Evolutionary conservation across 2,329 filamentous ascomycete species (phyloP), one percentile per base, ranked within the genome.

Genomic region (Fusarium tanahbumbuense): DNA sequence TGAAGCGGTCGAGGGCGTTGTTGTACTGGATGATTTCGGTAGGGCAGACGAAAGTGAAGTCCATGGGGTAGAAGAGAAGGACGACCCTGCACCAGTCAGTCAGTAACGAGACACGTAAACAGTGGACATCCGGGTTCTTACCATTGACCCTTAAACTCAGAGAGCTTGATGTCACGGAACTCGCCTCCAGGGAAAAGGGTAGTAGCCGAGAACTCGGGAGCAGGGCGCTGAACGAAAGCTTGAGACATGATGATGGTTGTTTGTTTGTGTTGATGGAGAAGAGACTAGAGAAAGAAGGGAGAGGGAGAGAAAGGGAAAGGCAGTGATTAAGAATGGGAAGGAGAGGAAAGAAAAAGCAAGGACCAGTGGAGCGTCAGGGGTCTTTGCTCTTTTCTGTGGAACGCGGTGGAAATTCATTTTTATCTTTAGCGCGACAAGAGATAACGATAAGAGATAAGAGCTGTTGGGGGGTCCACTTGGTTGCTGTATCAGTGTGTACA

Each of bases 1-100:
- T 81, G 80, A 91, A 90, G 73, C 88, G 86, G 57, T 85, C 77
- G n/a, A 87, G 83, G 56, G 87, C 86, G 60, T 89, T 86, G 78
- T 86, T 88, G 81, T 87, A 91, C 75, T 88, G 87, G 75, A 89
- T 85, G 80, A 91, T 89, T 80, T 91, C 87, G 76, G 87, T 88
- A 28, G 87, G 87, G 82, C 88, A 91, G 76, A 91, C 88, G 72
- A 90, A 91, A 72, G 88, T 90, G 84, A 89, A 91, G 74, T 89
- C 88, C 81, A 89, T 88, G 60, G 89, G 89, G 78, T 90, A 88
- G 83, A 91, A 91, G 70, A 88, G 85, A 34, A 91, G 87, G 73
- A 90, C 83, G 63, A 90, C 85, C 89, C 89, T 83, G n/a, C 10
- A 22, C 22, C 22, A 9, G 41, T 54, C 23, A 45, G 46, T 12